Evolutionary conservation across 2,329 filamentous ascomycete genomes (phyloP), one percentile per base, ranked within the genome.

Genomic region (Pseudofabraea citricarpa): DNA sequence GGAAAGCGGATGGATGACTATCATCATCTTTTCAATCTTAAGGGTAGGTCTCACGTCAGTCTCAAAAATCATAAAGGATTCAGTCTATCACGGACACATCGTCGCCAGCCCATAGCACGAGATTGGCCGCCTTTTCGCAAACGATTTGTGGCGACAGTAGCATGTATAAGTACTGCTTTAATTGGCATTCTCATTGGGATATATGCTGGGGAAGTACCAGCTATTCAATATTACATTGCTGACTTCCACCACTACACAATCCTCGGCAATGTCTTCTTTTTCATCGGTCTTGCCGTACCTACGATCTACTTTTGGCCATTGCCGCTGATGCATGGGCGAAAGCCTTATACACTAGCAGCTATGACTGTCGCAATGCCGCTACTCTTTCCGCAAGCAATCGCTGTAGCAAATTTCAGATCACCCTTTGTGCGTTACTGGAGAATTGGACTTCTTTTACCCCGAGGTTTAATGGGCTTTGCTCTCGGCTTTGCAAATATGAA

Each of bases 401-500:
- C 81, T 2, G 74, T 88, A 7, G 73, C 74, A 35, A 60, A 65
- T 7, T 73, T 69, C 44, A 70, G 82, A 48, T 74, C 77, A 7
- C 79, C 79, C 4, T 71, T 75, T 44, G 69, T 74, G 10, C 57
- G 67, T 18, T 67, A 66, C 16, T 88, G 78, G 70, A 72, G 76
- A 54, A 69, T 73, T 41, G 72, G 78, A 22, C 67, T 90, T 4
- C 70, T 90, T 3, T 62, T 80, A 5, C 75, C 83, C 5, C 73
- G 86, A 39, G 74, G 74, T 1, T 56, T 85, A 36, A 85, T 87
- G 62, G 86, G 87, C 0, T 65, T 82, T 24, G 75, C 76, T 16
- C 73, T 90, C 8, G 87, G 86, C 0, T 85, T 90, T 56, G 83
- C 82, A 13, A 86, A 84, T 57, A 85, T 90, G 70, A 90, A 90